Evolutionary conservation across 768 basidiomycete genomes (phyloP), one percentile per base, ranked within the genome.

Genomic region (Leccinum longicurvipes): DNA sequence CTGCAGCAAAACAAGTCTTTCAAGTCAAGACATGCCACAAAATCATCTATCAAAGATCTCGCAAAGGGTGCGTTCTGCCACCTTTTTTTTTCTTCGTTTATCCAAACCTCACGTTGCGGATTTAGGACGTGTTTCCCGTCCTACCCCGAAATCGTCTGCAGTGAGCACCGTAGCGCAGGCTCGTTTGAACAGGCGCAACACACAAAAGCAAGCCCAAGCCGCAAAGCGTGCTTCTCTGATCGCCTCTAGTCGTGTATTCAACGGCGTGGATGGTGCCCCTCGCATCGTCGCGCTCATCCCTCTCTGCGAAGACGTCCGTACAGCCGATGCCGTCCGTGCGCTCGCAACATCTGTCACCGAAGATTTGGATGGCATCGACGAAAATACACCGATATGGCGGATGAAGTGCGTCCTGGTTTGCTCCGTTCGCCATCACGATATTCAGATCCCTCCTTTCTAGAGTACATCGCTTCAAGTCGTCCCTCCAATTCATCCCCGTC

Each of bases 11-110:
- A 98, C 74, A 98, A 98, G 72, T 62, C 81, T 2, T 98, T 90
- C 79, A 98, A 98, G 74, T 92, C 92, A 2, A 90, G 86, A 68
- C 91, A 94, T 77, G 82, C 93, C 2, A 83, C 90, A 12, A 97
- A 97, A 73, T 84, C 88, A 1, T 78, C 89, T 0, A 64, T 97
- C 36, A 93, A 89, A 72, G 90, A 91, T 45, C 81, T 82, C 42
- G 85, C 91, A 29, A 96, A 96, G 78, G 94, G 93, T 85, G 44
- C 32, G 67, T 47, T 25, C 15, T 44, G 8, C 4, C 17, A 34
- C 7, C 34, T 17, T 27, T 12, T 55, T 32, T 17, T 49, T n/a
- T 45, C 28, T 25, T 28, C 36, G 36, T 44, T 50, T 24, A 1
- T 39, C 19, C 2, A 5, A 2, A 41, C 10, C 41, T 58, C 59